Evolutionary conservation across 768 basidiomycete genomes (phyloP).

Genomic region (Auricularia cornea): DNA sequence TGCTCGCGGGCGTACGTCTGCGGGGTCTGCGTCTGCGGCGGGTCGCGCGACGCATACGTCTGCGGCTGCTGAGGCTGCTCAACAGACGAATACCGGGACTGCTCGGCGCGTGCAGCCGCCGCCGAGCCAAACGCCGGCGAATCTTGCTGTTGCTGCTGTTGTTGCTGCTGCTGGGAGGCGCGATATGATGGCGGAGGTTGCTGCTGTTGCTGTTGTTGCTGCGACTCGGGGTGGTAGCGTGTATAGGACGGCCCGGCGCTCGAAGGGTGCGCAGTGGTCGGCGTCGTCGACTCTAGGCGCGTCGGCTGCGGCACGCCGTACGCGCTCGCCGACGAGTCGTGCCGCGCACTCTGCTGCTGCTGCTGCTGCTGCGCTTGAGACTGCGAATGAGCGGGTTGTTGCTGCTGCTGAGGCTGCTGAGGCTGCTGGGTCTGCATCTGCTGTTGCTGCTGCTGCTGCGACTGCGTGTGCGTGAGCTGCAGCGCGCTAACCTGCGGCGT

Average conservation of each 20-base stretch:
- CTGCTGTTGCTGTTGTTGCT: conserved; percentile 24
- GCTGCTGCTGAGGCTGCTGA: conserved; percentile 9
- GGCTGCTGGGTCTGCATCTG: background rate
- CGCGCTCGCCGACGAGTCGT: no score
- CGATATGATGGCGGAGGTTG: conserved; percentile 12
- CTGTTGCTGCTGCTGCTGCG: background rate
- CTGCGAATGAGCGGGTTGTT: conserved; percentile 5
- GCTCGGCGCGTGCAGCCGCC: no score
- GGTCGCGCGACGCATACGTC: no score
- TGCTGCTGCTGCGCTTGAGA: conserved; percentile 6
- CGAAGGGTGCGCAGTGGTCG: background rate
- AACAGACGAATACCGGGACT: no score
- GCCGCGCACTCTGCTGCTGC: no score
- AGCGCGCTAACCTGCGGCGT: background rate
- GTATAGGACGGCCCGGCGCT: conserved; percentile 15
- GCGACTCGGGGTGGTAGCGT: conserved; percentile 29
- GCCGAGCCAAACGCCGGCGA: background rate
- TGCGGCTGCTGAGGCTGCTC: no score
- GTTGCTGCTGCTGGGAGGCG: conserved; percentile 12
- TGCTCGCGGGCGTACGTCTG: no score
- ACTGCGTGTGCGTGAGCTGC: background rate
- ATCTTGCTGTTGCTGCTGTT: conserved; percentile 1
- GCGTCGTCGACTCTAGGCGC: no score
- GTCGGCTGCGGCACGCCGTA: no score
- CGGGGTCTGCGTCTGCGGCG: no score